These are phyloP conservation scores for Hemileccinum impolitum DNA, from an alignment of 768 basidiomycete genomes.

Conservation along the genomic window DNA sequence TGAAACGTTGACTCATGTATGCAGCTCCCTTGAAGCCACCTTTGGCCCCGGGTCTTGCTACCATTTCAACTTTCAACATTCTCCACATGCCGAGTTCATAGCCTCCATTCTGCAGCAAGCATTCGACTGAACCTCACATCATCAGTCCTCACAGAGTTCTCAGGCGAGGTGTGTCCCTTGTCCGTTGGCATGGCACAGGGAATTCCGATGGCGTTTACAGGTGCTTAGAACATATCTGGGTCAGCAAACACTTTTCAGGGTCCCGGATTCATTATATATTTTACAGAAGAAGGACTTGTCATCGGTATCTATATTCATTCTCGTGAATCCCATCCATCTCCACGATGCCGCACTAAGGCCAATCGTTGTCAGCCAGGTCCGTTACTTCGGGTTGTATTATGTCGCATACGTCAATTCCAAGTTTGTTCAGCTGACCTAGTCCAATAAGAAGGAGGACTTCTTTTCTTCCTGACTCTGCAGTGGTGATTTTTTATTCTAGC, in stretches of 20 bases:
- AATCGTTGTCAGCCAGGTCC: too few species aligned
- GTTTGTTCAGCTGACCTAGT: neutral
- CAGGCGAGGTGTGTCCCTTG: neutral
- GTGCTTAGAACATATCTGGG: neutral
- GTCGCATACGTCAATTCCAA: too few species aligned
- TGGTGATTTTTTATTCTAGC: neutral
- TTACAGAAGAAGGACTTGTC: neutral
- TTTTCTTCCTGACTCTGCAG: neutral
- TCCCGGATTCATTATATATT: too few species aligned
- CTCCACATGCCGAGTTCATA: neutral
- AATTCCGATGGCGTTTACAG: too few species aligned
- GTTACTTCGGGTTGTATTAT: too few species aligned
- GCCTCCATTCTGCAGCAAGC: neutral
- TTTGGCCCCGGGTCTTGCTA: too few species aligned
- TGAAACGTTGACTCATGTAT: too few species aligned
- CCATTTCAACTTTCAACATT: too few species aligned
- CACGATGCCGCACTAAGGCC: too few species aligned
- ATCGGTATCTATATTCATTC: neutral
- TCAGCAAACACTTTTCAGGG: neutral
- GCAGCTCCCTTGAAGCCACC: too few species aligned
- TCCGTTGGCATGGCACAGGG: neutral
- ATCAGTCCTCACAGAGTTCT: neutral
- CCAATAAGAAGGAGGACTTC: neutral
- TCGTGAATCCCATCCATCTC: neutral
- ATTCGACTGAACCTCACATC: neutral